Conservation (phyloP, 305 asterid species). For the Caryopteris hybrid region DNA sequence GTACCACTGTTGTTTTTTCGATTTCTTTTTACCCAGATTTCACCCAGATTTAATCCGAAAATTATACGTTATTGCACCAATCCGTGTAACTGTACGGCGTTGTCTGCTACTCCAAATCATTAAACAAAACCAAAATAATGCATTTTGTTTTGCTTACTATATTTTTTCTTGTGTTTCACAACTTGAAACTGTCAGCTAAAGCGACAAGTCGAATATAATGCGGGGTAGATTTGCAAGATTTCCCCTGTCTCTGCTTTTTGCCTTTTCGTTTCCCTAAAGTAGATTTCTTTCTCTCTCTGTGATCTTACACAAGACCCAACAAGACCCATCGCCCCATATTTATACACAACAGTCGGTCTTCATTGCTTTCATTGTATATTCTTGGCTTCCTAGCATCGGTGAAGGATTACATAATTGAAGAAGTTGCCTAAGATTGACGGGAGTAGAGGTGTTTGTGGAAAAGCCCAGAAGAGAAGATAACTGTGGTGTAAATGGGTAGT, state of each 20-base stretch:
- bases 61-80: conserved; percentile 6
- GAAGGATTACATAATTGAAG: background rate
- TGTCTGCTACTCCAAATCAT: conserved; percentile 20
- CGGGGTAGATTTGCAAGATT: conserved; percentile 72
- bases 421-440: background rate
- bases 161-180: background rate
- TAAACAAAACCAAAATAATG: conserved; percentile 13
- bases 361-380: background rate
- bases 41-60: conserved; percentile 7
- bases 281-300: conserved; percentile 54
- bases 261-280: conserved; percentile 54
- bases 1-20: background rate
- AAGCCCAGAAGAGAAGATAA: conserved; percentile 9
- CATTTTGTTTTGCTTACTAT: background rate
- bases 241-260: conserved; percentile 39
- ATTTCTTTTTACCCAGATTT: background rate
- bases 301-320: conserved; percentile 37
- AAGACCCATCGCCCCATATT: conserved; percentile 15
- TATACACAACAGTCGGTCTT: background rate
- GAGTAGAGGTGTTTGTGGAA: background rate
- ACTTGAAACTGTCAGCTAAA: conserved; percentile 45
- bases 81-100: conserved; percentile 12
- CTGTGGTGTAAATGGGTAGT: conserved; percentile 23
- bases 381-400: background rate
- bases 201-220: conserved; percentile 73